Base-by-base conservation (phyloP, 164 flowering plant species). In the Aristolochia fimbriata region DNA sequence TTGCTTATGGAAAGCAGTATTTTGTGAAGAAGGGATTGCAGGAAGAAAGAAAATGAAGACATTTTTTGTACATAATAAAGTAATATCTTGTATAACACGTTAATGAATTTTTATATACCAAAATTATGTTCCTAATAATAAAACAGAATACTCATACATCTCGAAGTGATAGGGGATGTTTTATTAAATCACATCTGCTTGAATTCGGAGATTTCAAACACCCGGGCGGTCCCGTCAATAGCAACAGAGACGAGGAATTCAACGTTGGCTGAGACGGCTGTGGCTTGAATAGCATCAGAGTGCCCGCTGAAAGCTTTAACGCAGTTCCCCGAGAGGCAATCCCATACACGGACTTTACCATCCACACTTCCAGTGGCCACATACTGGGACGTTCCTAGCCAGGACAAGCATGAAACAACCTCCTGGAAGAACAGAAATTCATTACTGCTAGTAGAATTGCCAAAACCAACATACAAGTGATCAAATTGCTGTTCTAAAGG, bases 321-420 rank as follows among this genome's bases (percentile, higher is more conserved):
- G 65, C 87, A 80, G 5, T 78, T 79, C 22, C 96, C 94, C 10
- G 94, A 87, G 11, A 83, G 88, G 65, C 87, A 77, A 51, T 93
- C 95, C 99, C 99, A 93, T 14, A 93, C 16, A 15, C 86, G 71
- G 15, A 93, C 81, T 70, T 74, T 85, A 2, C 95, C 96, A 64
- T 83, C 96, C 20, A 64, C 72, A 60, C 83, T 72, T 24, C 97
- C 99, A 13, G 95, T 79, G 48, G 88, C 96, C 33, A 90, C 6
- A 41, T 66, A 82, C 60, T 73, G 74, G 15, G 88, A 79, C 19
- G 75, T 27, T 16, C 91, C 89, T 13, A 93, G 71, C 99, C 97
- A 90, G 47, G 74, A 58, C 80, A 88, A 68, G 74, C 86, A 82
- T 8, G 89, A 61, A 30, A 93, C 96, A 4, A 83, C 87, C 10